Evolutionary conservation across 495 filamentous ascomycete species (phyloP), one percentile per base, ranked within the genome.

Genomic region (Xylaria venustula): DNA sequence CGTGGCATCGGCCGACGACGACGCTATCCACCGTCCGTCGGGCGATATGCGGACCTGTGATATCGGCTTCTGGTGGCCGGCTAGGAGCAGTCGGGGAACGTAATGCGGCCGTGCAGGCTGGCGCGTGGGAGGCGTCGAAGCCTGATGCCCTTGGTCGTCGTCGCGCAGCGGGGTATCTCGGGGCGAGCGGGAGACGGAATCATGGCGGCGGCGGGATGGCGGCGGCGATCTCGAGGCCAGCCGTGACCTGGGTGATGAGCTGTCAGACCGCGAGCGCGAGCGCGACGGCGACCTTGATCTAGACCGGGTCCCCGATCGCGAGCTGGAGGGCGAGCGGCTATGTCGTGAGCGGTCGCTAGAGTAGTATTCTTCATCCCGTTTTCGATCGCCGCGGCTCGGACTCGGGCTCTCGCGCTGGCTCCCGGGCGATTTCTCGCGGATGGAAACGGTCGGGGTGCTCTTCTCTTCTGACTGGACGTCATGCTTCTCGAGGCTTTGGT

Each of bases 31-130:
- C 40, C 81, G 81, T 14, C 92, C 90, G 75, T 95, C 88, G 11
- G 93, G 94, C 2, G 92, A 96, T 75, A 96, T 94, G 67, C 88
- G 87, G 25, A 96, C 93, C 20, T 88, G 84, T n/a, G 92, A 86
- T 12, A 98, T 85, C 54, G 88, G 90, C 34, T 84, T 83, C 37
- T 82, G 75, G 75, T 98, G 94, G 7, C 92, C 92, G 23, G 74
- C 78, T 6, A 98, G 81, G 17, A 62, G 56, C 15, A 80, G 62
- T 3, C 65, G 67, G 7, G 70, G 68, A 7, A 67, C 69, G 55
- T 74, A 81, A 47, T 74, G 68, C 1, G 77, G 77, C 17, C n/a
- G 55, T 30, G 67, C 54, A 6, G 70, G 73, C 15, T 68, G 65
- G 1, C 63, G 68, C 0, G 54, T 14, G 0, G 57, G 52, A 1